Evolutionary conservation across 768 basidiomycete genomes (phyloP).

Genomic region (Boletus pseudo-olivaceus): DNA sequence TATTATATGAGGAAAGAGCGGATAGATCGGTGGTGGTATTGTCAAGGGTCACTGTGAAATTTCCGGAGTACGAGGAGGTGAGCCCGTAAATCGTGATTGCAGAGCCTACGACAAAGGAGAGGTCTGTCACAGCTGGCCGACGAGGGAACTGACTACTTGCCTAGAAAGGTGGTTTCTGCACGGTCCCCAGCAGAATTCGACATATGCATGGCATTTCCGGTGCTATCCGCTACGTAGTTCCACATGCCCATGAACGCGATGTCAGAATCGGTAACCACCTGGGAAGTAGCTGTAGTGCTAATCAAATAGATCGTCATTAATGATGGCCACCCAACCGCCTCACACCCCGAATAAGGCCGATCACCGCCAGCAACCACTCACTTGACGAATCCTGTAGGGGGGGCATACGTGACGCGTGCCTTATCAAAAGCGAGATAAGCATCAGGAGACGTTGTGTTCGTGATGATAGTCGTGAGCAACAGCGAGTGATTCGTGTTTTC

Average conservation of each 20-base stretch:
- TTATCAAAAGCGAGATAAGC: constrained; percentile 54
- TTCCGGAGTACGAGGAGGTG: constrained; percentile 54
- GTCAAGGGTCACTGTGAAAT: constrained; percentile 57
- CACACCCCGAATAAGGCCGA: neutral
- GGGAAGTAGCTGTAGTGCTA: constrained; percentile 35
- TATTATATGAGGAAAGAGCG: constrained; percentile 50
- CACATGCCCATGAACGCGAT: constrained; percentile 57
- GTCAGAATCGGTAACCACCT: constrained; percentile 41
- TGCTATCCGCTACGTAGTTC: constrained; percentile 38
- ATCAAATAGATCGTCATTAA: constrained; percentile 22
- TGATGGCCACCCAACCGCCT: constrained; percentile 7
- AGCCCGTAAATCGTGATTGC: constrained; percentile 59
- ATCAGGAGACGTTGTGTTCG: constrained; percentile 27
- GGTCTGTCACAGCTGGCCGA: neutral
- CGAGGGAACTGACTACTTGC: constrained; percentile 31
- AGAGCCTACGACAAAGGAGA: constrained; percentile 42
- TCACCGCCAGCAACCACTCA: constrained; percentile 25
- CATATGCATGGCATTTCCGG: constrained; percentile 30
- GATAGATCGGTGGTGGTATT: constrained; percentile 46
- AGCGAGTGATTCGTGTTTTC: constrained; percentile 50
- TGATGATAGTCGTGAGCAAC: constrained; percentile 47
- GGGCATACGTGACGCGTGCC: constrained; percentile 46
- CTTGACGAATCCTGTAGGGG: constrained; percentile 33
- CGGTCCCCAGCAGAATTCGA: constrained; percentile 44
- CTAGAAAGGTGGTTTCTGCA: constrained; percentile 42